Evolutionary conservation across 371 early-diverging fungal species (phyloP).

Genomic region (Mortierella sp.): DNA sequence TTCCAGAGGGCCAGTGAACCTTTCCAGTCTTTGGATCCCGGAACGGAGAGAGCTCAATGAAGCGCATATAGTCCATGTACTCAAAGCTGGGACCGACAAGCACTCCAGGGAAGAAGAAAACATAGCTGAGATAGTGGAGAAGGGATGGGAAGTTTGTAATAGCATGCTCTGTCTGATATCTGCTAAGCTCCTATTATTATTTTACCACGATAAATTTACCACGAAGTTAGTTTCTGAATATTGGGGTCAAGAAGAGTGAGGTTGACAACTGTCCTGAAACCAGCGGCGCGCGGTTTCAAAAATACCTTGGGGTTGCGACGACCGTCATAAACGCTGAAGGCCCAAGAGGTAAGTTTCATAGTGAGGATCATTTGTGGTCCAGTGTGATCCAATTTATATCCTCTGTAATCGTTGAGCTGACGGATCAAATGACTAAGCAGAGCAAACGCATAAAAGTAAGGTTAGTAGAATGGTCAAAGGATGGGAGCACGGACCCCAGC

Average conservation of each 20-base stretch:
- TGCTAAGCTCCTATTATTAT: constrained; percentile 57
- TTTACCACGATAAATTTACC: too few relatives aligned
- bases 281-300: neutral
- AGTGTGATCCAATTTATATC: constrained; percentile 82
- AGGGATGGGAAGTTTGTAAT: constrained; percentile 74
- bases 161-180: constrained; percentile 74
- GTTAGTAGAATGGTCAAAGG: neutral
- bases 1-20: constrained; percentile 47
- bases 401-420: constrained; percentile 65
- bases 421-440: constrained; percentile 70
- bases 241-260: too few relatives aligned
- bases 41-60: constrained; percentile 63
- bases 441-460: neutral
- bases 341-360: constrained; percentile 90
- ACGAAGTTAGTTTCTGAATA: neutral
- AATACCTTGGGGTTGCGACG: constrained; percentile 57
- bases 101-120: constrained; percentile 90
- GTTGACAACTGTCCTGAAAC: neutral
- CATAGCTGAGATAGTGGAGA: constrained; percentile 88
- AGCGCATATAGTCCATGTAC: constrained; percentile 76
- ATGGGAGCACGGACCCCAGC: neutral
- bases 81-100: constrained; percentile 91
- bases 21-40: constrained; percentile 57
- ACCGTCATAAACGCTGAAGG: constrained; percentile 87
- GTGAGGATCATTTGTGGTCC: constrained; percentile 93